phyloP scores from a whole-genome alignment of 129 eudicot genomes.

The Glebionis coronaria region DNA sequence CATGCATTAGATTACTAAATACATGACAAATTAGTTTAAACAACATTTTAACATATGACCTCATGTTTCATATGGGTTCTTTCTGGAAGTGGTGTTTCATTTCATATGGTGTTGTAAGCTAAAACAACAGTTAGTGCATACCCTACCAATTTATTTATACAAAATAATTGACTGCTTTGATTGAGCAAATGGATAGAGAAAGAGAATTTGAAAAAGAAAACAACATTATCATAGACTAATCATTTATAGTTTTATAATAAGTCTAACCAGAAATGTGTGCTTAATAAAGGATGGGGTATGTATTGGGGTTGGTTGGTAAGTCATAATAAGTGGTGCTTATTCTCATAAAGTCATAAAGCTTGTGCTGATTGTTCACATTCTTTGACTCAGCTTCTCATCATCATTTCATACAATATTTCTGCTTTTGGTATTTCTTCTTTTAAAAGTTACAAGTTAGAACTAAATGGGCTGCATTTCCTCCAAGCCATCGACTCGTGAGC shows the following conservation, averaged over 20 bases:
- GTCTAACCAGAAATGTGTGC: too few relatives aligned
- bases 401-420: slow-evolving; percentile 4
- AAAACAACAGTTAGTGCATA: slow-evolving; percentile 9
- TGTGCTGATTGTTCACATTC: slow-evolving; percentile 6
- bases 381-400: neutral
- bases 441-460: too few relatives aligned
- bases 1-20: too few relatives aligned
- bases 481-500: slow-evolving; percentile 13
- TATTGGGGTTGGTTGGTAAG: slow-evolving; percentile 9
- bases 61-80: too few relatives aligned
- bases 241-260: too few relatives aligned
- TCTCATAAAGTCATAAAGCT: slow-evolving; percentile 13
- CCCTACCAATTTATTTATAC: neutral
- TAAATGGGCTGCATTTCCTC: slow-evolving; percentile 26
- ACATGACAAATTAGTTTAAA: too few relatives aligned
- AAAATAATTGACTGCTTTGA: slow-evolving; percentile 4
- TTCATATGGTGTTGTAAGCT: neutral
- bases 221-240: too few relatives aligned
- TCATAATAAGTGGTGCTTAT: neutral
- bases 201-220: neutral
- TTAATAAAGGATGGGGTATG: neutral
- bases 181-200: neutral
- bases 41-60: too few relatives aligned
- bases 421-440: neutral
- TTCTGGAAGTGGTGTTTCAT: neutral